Conservation (phyloP, 495 filamentous ascomycete species). For the Lepidopterella palustris region DNA sequence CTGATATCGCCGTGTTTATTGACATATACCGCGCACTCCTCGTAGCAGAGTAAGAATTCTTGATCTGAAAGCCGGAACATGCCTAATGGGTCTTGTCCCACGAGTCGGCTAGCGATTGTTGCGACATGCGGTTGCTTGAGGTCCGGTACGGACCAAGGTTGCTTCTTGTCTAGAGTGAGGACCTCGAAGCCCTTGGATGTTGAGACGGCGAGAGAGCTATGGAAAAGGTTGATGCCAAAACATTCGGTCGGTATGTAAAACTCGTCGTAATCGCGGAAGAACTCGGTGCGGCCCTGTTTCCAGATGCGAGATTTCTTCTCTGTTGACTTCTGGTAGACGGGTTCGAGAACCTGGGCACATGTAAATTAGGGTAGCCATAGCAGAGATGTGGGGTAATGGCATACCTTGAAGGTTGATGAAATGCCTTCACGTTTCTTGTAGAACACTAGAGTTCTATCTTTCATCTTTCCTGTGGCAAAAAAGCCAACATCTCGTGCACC, state of each 20-base stretch:
- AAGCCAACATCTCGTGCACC: slow-evolving; percentile 86
- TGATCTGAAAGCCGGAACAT: slow-evolving; percentile 94
- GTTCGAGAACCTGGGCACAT: slow-evolving; percentile 65
- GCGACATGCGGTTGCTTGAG: slow-evolving; percentile 66
- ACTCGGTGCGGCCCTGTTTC: slow-evolving; percentile 72
- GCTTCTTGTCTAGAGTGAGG: slow-evolving; percentile 92
- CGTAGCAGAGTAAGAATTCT: slow-evolving; percentile 90
- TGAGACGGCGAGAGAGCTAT: slow-evolving; percentile 81
- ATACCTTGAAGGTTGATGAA: slow-evolving; percentile 81
- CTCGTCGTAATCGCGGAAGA: slow-evolving; percentile 96
- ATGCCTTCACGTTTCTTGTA: slow-evolving; percentile 94
- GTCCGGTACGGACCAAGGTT: slow-evolving; percentile 82
- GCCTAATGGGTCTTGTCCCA: slow-evolving; percentile 73
- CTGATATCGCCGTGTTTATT: slow-evolving; percentile 96
- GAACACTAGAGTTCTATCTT: slow-evolving; percentile 86
- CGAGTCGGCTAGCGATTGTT: slow-evolving; percentile 73
- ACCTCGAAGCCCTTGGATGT: slow-evolving; percentile 93
- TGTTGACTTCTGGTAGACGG: slow-evolving; percentile 80
- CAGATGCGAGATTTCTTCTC: slow-evolving; percentile 70
- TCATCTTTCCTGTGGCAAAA: slow-evolving; percentile 93
- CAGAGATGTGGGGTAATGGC: not conserved
- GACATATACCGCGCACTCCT: slow-evolving; percentile 93
- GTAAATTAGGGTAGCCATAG: slow-evolving; percentile 2
- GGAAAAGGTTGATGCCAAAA: slow-evolving; percentile 92
- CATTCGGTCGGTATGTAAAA: slow-evolving; percentile 98